Conservation (phyloP, 305 asterid species). For the Fraxinus floribunda region DNA sequence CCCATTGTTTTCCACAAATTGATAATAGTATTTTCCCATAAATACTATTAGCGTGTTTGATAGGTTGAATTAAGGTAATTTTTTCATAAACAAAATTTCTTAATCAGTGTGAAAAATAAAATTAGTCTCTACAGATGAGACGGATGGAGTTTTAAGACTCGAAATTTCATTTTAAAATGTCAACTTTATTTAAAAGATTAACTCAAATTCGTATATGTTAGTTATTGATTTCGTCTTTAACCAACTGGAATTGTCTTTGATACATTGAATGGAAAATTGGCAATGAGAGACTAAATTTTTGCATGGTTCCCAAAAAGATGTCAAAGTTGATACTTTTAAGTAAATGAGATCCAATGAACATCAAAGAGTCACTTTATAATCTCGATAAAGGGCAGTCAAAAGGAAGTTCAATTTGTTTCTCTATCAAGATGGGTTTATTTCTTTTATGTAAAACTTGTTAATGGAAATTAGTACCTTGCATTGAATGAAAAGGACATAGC, state of each 20-base stretch:
- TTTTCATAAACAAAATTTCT: too few relatives aligned
- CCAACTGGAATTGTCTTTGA: not conserved
- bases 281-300: not conserved
- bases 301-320: not conserved
- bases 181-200: not conserved
- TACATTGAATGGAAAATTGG: not conserved
- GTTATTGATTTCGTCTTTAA: too few relatives aligned
- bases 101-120: too few relatives aligned
- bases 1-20: too few relatives aligned
- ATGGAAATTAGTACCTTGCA: not conserved
- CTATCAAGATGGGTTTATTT: not conserved
- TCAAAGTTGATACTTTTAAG: not conserved
- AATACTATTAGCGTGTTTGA: too few relatives aligned
- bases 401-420: not conserved
- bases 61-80: too few relatives aligned
- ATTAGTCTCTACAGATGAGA: too few relatives aligned
- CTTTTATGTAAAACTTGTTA: not conserved
- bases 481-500: not conserved
- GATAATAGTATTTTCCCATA: too few relatives aligned
- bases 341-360: not conserved
- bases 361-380: not conserved
- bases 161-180: too few relatives aligned
- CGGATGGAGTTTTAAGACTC: not conserved
- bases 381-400: not conserved
- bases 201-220: too few relatives aligned